Percentiles rank a stretch among this genome's conserved stretches.
These are phyloP conservation scores for Ichthyophthirius multifiliis DNA, from an alignment of 169 alveolate genomes.

Conservation along the genomic window DNA sequence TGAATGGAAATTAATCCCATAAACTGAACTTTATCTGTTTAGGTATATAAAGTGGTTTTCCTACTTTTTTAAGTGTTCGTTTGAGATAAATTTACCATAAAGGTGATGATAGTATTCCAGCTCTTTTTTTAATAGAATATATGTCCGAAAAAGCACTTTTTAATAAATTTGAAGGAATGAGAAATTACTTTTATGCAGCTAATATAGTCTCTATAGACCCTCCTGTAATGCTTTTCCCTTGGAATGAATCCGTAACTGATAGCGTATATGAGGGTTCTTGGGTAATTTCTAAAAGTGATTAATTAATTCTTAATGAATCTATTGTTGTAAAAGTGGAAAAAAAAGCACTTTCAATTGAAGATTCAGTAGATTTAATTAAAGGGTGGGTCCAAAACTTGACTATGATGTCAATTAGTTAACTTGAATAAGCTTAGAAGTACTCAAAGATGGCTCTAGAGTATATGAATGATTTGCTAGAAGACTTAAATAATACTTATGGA, in stretches of 20 bases:
- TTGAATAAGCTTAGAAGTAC: neutral
- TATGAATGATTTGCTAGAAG: constrained; percentile 18
- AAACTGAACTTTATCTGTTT: constrained; percentile 27
- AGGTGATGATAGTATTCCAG: constrained; percentile 40
- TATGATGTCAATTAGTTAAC: neutral
- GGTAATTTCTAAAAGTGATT: constrained; percentile 13
- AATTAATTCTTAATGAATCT: neutral
- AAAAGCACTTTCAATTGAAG: constrained; percentile 12
- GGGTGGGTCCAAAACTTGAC: constrained; percentile 29
- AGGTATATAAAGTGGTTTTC: constrained; percentile 37
- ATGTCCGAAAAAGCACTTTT: constrained; percentile 34
- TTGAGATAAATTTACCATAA: constrained; percentile 33
- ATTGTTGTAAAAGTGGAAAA: neutral
- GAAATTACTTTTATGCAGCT: constrained; percentile 14
- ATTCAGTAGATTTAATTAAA: constrained; percentile 27
- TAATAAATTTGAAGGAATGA: constrained; percentile 39
- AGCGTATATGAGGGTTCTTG: constrained; percentile 38
- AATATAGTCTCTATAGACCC: neutral
- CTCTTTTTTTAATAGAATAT: constrained; percentile 24
- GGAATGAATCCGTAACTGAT: constrained; percentile 35
- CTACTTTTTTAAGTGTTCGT: constrained; percentile 36
- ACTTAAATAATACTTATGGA: neutral
- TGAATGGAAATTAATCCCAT: constrained; percentile 20
- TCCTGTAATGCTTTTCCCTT: constrained; percentile 19
- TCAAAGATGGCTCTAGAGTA: constrained; percentile 16